Evolutionary conservation across 129 eudicot genomes (phyloP), one percentile per base, ranked within the genome.

Genomic region (Escallonia herrerae): DNA sequence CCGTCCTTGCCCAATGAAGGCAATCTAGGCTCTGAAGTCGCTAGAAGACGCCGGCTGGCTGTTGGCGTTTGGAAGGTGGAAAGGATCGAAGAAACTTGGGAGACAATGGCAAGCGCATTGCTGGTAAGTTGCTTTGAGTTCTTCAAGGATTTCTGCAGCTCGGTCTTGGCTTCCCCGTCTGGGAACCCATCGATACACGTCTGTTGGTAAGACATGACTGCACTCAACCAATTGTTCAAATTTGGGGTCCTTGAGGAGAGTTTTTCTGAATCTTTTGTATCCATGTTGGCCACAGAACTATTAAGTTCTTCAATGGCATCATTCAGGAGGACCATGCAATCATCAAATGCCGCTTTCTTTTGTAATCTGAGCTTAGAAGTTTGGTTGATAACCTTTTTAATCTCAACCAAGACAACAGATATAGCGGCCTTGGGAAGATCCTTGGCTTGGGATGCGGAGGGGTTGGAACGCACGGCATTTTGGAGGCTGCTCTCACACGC

Each of bases 101-200:
- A 65, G 2, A 76, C 82, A 6, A 90, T 78, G 55, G 91, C 95
- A 33, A 90, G 86, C 3, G 97, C 80, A 67, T 83, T 86, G 80
- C 91, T 84, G 15, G 87, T 74, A 37, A 76, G 86, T 41, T 77
- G 85, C 45, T 74, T 77, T 3, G 78, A 46, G 38, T 15, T 48
- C 43, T 79, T 63, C 14, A 90, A 61, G 42, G 84, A 71, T 37
- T 76, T 68, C 60, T 81, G 65, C 43, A 86, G 44, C 8, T 62
- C 46, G 2, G 70, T 51, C 81, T 76, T 75, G 11, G 66, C 68
- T 8, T 80, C 65, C 2, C 86, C 87, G 5, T 86, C 84, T 0
- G 84, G 78, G 39, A 86, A 48, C 3, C 89, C 89, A 53, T 90
- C 97, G n/a, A 90, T 67, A 74, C 97, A 90, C 7, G 91, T 86